Conservation (phyloP, 148 eudicot genomes). For the Euryodendron excelsum region DNA sequence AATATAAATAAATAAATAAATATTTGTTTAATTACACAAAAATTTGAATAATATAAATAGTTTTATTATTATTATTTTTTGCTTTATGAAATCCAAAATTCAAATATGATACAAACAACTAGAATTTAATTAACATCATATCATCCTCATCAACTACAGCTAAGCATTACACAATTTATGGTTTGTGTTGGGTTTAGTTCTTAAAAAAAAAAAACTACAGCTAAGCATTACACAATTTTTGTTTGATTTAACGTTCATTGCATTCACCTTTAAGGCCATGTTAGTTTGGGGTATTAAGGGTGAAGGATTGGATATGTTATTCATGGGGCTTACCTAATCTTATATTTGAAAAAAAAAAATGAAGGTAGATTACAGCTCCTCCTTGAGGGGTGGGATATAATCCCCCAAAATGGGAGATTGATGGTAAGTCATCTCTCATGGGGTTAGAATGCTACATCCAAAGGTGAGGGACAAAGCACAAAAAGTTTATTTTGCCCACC, state of each 20-base stretch:
- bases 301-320: too few species aligned
- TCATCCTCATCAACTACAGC: not conserved
- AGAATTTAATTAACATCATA: not conserved
- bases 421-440: not conserved
- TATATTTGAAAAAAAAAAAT: too few species aligned
- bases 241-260: not conserved
- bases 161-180: too few species aligned
- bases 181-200: not conserved
- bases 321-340: too few species aligned
- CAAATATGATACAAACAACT: not conserved
- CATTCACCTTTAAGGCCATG: not conserved
- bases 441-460: not conserved
- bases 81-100: not conserved
- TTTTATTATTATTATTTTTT: too few species aligned
- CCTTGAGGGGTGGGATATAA: not conserved
- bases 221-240: not conserved
- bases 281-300: not conserved
- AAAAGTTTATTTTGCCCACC: too few species aligned
- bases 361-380: too few species aligned
- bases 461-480: not conserved
- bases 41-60: not conserved
- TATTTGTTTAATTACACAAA: not conserved
- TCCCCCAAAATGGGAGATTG: not conserved
- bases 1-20: too few species aligned
- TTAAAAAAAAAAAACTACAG: too few species aligned